These are phyloP conservation scores for Tephrocybe rancida DNA, from an alignment of 768 basidiomycete species.

Conservation along the genomic window DNA sequence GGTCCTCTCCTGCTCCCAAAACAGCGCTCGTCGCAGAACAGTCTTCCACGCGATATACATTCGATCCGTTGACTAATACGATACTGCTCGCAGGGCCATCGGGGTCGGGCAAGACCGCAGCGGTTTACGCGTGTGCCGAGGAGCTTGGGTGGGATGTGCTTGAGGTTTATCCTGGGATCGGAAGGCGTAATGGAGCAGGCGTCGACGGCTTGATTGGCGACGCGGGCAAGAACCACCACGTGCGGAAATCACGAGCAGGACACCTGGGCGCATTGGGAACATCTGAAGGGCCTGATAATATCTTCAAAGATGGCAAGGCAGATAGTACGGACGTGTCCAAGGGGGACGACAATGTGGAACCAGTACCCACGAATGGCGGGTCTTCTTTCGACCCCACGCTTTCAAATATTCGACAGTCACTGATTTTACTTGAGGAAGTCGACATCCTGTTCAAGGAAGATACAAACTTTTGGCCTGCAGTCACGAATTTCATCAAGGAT, in stretches of 20 bases:
- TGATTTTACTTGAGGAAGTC: slow-evolving; percentile 93
- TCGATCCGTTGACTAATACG: slow-evolving; percentile 73
- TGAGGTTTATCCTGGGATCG: slow-evolving; percentile 95
- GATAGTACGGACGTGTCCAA: not conserved
- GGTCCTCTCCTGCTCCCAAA: not conserved
- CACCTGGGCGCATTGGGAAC: not conserved
- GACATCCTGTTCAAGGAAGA: slow-evolving; percentile 93
- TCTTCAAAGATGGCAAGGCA: slow-evolving; percentile 1
- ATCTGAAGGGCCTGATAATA: slow-evolving; percentile 1
- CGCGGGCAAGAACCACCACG: slow-evolving; percentile 91
- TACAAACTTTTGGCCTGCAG: slow-evolving; percentile 80
- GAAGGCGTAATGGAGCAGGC: slow-evolving; percentile 80
- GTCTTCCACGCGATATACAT: slow-evolving; percentile 15
- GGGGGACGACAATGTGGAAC: slow-evolving; percentile 8
- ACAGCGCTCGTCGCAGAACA: not conserved
- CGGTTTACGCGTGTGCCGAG: slow-evolving; percentile 91
- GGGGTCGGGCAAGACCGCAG: slow-evolving; percentile 89
- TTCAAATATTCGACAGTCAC: slow-evolving; percentile 67
- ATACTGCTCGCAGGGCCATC: slow-evolving; percentile 83
- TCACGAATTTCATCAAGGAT: slow-evolving; percentile 78
- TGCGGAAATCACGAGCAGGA: slow-evolving; percentile 38
- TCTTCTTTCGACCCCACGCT: slow-evolving; percentile 17
- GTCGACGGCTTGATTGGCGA: slow-evolving; percentile 86
- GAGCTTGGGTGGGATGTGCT: slow-evolving; percentile 97
- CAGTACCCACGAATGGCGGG: slow-evolving; percentile 23